Conservation (phyloP, 208 protist genomes). For the Wallacemonas sp. region DNA sequence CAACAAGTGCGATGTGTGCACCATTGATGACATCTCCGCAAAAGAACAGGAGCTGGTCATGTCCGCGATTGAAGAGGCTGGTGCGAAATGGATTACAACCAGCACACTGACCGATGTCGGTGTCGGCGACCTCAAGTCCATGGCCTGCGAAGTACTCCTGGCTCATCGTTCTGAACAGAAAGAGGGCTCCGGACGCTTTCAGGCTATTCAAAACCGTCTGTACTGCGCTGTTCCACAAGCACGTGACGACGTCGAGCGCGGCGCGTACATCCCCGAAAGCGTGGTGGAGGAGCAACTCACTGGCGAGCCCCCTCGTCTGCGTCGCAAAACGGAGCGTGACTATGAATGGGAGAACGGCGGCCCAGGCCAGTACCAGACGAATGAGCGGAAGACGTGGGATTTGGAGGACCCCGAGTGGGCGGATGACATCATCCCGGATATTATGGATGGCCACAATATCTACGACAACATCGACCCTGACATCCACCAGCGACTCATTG, state of each 20-base stretch:
- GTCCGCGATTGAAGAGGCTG: slow-evolving; percentile 77
- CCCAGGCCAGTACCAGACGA: slow-evolving; percentile 90
- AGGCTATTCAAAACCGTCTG: slow-evolving; percentile 92
- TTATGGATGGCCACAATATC: slow-evolving; percentile 99
- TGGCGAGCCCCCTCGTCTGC: slow-evolving; percentile 38
- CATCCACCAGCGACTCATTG: slow-evolving; percentile 93
- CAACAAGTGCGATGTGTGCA: slow-evolving; percentile 99
- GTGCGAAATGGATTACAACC: slow-evolving; percentile 92
- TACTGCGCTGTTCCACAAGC: slow-evolving; percentile 87
- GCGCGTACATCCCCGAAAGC: slow-evolving; percentile 73
- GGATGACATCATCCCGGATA: slow-evolving; percentile 99
- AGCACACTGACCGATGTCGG: slow-evolving; percentile 96
- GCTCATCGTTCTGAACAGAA: slow-evolving; percentile 95
- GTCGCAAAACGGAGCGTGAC: slow-evolving; percentile 91
- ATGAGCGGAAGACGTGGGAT: slow-evolving; percentile 89
- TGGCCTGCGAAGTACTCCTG: slow-evolving; percentile 96
- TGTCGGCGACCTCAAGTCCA: slow-evolving; percentile 88
- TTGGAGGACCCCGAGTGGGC: slow-evolving; percentile 96
- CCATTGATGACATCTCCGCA: slow-evolving; percentile 84
- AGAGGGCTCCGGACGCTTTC: slow-evolving; percentile 88
- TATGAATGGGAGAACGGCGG: slow-evolving; percentile 93
- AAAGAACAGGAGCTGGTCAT: slow-evolving; percentile 90
- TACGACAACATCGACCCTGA: slow-evolving; percentile 99
- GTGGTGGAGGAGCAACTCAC: slow-evolving; percentile 49
- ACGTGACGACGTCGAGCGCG: slow-evolving; percentile 89